These are phyloP conservation scores for Geotrichum phurueaensis DNA, from an alignment of 1,139 yeast genomes.

Conservation along the genomic window DNA sequence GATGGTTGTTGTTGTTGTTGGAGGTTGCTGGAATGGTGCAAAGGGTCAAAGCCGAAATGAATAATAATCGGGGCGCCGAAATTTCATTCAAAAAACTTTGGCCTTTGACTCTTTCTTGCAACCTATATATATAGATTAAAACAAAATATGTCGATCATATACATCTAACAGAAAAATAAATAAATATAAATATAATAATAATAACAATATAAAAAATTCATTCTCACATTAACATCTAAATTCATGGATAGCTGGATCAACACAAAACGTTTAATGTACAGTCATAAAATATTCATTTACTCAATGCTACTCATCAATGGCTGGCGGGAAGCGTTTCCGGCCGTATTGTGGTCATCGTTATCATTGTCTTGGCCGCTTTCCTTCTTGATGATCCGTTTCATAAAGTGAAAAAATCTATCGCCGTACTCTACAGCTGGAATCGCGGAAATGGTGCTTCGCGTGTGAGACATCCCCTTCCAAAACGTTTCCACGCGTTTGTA, in stretches of 20 bases:
- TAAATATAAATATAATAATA: too few species aligned
- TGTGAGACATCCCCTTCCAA: conserved; percentile 69
- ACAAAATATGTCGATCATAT: too few species aligned
- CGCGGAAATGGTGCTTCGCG: conserved; percentile 71
- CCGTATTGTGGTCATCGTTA: neutral
- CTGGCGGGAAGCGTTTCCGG: neutral
- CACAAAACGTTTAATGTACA: neutral
- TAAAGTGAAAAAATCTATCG: conserved; percentile 69
- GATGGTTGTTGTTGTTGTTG: too few species aligned
- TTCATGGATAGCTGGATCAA: neutral
- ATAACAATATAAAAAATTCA: neutral
- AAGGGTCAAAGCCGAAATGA: too few species aligned
- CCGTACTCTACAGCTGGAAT: conserved; percentile 89
- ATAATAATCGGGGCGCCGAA: too few species aligned
- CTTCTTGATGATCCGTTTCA: conserved; percentile 36
- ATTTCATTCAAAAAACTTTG: too few species aligned
- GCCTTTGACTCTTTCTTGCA: too few species aligned
- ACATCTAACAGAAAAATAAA: too few species aligned
- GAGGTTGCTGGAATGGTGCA: too few species aligned
- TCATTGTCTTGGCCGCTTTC: neutral
- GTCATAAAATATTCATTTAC: neutral
- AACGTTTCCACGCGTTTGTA: conserved; percentile 78
- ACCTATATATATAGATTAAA: too few species aligned
- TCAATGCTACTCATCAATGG: neutral
- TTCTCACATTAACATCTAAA: neutral